Base-by-base conservation (phyloP, 2,329 filamentous ascomycete species). In the Incumbomyces lentus region DNA sequence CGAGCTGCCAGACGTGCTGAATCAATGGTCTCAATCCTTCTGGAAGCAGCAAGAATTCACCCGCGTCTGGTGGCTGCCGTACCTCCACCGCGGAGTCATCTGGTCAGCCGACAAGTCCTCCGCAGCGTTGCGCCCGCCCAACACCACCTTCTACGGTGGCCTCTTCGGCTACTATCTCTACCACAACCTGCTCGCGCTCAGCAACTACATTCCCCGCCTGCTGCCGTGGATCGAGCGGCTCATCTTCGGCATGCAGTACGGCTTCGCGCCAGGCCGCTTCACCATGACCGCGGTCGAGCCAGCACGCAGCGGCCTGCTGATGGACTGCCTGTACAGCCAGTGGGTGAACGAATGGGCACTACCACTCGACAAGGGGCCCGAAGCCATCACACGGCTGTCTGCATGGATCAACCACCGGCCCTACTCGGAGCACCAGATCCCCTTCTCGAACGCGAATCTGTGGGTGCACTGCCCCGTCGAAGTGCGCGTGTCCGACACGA, bases 341-440 rank as follows among this genome's bases (percentile, higher is more conserved):
- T 95, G 87, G 58, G 92, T 98, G 54, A 95, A 98, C 64, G 92
- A 98, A 64, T 98, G 92, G 92, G 90, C 90, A 0, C 75, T 98
- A 6, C 90, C 92, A 1, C 73, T 98, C 1, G 71, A 79, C 52
- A 83, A 84, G 55, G 92, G 92, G 0, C 90, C 90, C 12, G 89
- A 95, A 65, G 89, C 87, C 6, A 78, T 98, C 36, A 75, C 72
- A 29, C 80, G 92, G 8, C 74, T 98, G 11, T 85, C 82, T 33
- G 83, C 85, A 40, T 98, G 92, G 92, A 73, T 98, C 44, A 83
- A 85, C 42, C 75, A 78, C 14, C 84, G 92, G 57, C 68, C 74
- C 54, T 81, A 82, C 62, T 74, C 78, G 6, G 69, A 70, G 33
- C 81, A 82, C 53, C 70, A 73, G 35, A 92, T 95, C 52, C 88